A percentile compares a stretch with the other conserved stretches of the same genome.
These are phyloP conservation scores for Taiozyma sp. DNA, from an alignment of 1,139 yeast genomes.

Conservation along the genomic window DNA sequence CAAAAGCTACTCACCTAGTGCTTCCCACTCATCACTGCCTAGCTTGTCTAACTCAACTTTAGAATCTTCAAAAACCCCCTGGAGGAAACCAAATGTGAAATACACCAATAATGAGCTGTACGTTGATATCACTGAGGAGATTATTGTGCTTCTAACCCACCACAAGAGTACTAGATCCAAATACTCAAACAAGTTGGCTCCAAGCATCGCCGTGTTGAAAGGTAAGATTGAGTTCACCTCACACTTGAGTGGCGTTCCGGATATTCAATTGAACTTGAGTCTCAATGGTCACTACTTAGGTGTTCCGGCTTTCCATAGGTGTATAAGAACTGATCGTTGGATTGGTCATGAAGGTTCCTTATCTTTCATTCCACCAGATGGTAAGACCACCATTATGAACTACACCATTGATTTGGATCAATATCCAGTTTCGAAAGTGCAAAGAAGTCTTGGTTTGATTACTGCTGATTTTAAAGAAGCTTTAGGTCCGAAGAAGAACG, in stretches of 20 bases:
- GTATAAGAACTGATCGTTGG: conserved; percentile 42
- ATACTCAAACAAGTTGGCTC: conserved; percentile 40
- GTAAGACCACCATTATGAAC: conserved; percentile 55
- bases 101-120: conserved; percentile 28
- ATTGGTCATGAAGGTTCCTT: conserved; percentile 35
- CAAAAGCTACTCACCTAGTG: conserved; percentile 19
- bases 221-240: conserved; percentile 65
- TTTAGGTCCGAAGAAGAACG: conserved; percentile 56
- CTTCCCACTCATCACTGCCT: conserved; percentile 51
- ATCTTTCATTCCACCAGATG: conserved; percentile 87
- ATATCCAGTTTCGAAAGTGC: conserved; percentile 21
- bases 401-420: conserved; percentile 52
- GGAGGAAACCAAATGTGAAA: conserved; percentile 21
- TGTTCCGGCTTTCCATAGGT: conserved; percentile 40
- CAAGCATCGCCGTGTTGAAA: conserved; percentile 32
- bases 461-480: conserved; percentile 55
- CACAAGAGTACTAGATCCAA: conserved; percentile 6
- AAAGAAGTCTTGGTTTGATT: conserved; percentile 44
- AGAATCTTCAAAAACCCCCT: conserved; percentile 28
- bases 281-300: conserved; percentile 39
- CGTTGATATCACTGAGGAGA: conserved; percentile 45
- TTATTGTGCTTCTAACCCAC: conserved; percentile 24
- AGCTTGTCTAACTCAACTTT: conserved; percentile 29
- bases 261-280: conserved; percentile 50
- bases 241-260: conserved; percentile 71